Percentiles rank a stretch among this genome's conserved stretches.
These are phyloP conservation scores for Xylaria multiplex DNA, from an alignment of 2,329 filamentous ascomycete species.

Conservation along the genomic window DNA sequence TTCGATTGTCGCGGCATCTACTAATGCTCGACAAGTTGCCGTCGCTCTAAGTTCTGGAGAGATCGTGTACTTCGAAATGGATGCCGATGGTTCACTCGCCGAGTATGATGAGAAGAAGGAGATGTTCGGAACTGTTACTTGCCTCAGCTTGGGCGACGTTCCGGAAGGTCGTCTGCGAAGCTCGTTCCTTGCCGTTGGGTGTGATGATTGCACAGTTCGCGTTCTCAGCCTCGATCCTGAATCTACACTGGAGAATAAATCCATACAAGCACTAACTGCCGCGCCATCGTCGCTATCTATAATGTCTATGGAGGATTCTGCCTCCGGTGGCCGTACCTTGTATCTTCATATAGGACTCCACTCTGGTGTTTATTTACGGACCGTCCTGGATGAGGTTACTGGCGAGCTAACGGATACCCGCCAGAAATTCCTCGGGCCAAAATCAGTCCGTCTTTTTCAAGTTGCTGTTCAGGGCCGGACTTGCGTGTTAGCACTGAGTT, in stretches of 20 bases:
- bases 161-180: constrained; percentile 89
- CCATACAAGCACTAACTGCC: constrained; percentile 91
- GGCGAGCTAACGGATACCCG: constrained; percentile 95
- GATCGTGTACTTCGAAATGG: constrained; percentile 98
- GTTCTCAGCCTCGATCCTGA: constrained; percentile 91
- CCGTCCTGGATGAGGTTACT: constrained; percentile 92
- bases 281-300: constrained; percentile 89
- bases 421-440: constrained; percentile 92
- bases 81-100: constrained; percentile 86
- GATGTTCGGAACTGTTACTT: constrained; percentile 95
- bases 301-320: constrained; percentile 95
- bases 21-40: constrained; percentile 92
- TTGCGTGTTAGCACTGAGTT: constrained; percentile 89
- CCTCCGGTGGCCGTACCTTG: constrained; percentile 84
- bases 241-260: constrained; percentile 90
- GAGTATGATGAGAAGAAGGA: constrained; percentile 96
- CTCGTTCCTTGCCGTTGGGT: constrained; percentile 94
- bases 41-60: constrained; percentile 95
- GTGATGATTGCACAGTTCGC: constrained; percentile 94
- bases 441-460: constrained; percentile 87
- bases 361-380: constrained; percentile 94
- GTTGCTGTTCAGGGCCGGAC: constrained; percentile 88
- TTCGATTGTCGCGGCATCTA: constrained; percentile 92
- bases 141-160: constrained; percentile 91
- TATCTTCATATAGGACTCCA: constrained; percentile 96